Evolutionary conservation across 495 filamentous ascomycete species (phyloP), one percentile per base, ranked within the genome.

Genomic region (Hypoxylon subgilvum): DNA sequence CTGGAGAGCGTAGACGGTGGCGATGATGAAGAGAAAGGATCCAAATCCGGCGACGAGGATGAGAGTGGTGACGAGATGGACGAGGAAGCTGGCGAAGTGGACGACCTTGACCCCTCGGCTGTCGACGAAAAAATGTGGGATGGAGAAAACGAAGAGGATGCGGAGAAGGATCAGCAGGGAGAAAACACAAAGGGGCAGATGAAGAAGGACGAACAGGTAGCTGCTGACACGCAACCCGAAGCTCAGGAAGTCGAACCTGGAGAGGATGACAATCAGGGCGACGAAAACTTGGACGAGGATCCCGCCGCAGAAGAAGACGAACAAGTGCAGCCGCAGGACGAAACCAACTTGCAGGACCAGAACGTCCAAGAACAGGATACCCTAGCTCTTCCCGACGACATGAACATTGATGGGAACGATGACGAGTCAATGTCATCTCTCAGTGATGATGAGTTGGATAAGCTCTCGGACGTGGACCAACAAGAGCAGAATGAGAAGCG

Each of bases 51-150:
- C 10, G 77, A 79, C 2, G 76, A 81, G 4, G 77, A 84, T 6
- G 79, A 81, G 9, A 82, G 78, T 17, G 83, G 86, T 14, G 82
- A 86, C 22, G 84, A 88, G 49, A 84, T 95, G 59, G 91, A 96
- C 53, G 92, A 96, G 65, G 89, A 96, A 74, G 79, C 86, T 6
- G 95, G 92, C 4, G 86, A 89, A 68, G 90, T 98, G 4, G 88
- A 96, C 77, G 90, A 92, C 61, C 77, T 96, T 14, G 92, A 95
- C 61, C 86, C 90, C 5, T 87, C 84, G 13, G 90, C 92, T 12
- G 87, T 98, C 1, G 94, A 98, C 69, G 94, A 98, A 74, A 97
- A 97, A 76, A 87, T 97, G 77, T 98, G 94, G 94, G 91, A 97
- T 72, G 92, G 88, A 6, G 84, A 83, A 35, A 84, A 81, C 13